Evolutionary conservation across 2,329 filamentous ascomycete genomes (phyloP), one percentile per base, ranked within the genome.

Genomic region (Colletotrichum sp.): DNA sequence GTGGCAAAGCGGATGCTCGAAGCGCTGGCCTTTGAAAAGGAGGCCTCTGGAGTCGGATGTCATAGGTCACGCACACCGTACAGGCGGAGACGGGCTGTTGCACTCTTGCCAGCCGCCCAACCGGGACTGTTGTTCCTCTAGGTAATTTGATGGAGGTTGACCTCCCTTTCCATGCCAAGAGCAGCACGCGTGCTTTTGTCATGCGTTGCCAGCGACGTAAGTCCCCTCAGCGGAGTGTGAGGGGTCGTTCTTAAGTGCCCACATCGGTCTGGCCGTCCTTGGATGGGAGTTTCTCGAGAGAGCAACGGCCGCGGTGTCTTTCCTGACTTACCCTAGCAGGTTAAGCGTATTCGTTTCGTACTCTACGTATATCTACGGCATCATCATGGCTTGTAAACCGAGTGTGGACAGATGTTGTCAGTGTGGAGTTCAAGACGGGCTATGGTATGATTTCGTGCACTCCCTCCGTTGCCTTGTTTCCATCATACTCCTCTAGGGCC

Each of bases 321-420:
- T 48, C 18, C 9, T 48, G 39, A 48, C 18, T 18, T 48, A n/a
- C 18, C 39, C 2, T 3, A n/a, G 39, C 39, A 48, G 39, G 39
- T n/a, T 2, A 3, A n/a, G 18, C 9, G 5, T n/a, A 4, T 48
- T 1, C 39, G 5, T 48, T n/a, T 48, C 9, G 5, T 48, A n/a
- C 9, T n/a, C 39, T 48, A 1, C 1, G 16, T 48, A 3, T 10
- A 10, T 43, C 2, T 5, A 48, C 18, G 39, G 5, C 18, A 48
- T 48, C 18, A 2, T n/a, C 39, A 43, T 5, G 39, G 18, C 18
- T n/a, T 0, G 39, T n/a, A n/a, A 1, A 3, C 3, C 39, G 18
- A n/a, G 39, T 2, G 9, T 48, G 39, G 18, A 1, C 18, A n/a
- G 3, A 6, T 43, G 18, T 0, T n/a, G 9, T n/a, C 39, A n/a